Evolutionary conservation across 345 rosid species (phyloP).

Genomic region (Eucalyptus pauciflora): DNA sequence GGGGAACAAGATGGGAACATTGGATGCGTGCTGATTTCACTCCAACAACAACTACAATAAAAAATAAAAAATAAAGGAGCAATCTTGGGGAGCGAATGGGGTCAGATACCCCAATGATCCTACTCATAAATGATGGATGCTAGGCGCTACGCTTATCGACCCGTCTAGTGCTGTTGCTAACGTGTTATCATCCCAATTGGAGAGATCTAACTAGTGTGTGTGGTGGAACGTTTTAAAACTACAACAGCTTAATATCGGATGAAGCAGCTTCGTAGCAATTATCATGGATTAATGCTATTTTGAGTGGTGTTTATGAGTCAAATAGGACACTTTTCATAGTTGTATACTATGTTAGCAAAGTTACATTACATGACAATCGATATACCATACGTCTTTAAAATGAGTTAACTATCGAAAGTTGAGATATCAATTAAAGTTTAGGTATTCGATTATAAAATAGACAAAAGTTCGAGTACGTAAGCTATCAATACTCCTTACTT

Average conservation of each 20-base stretch:
- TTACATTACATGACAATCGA: background rate
- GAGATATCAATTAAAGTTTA: too few species aligned
- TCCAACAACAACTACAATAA: background rate
- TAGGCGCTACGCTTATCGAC: rapidly evolving
- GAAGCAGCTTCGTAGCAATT: background rate
- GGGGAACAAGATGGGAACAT: background rate
- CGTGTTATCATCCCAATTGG: rapidly evolving
- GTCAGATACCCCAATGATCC: background rate
- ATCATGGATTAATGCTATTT: background rate
- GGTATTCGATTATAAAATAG: background rate
- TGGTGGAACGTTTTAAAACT: background rate
- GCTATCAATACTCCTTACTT: too few species aligned
- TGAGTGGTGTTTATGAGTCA: background rate
- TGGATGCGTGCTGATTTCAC: background rate
- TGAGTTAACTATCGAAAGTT: background rate
- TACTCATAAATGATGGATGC: background rate
- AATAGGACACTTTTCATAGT: background rate
- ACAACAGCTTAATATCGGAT: background rate
- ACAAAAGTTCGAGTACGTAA: background rate
- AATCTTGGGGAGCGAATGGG: background rate
- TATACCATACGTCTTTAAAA: background rate
- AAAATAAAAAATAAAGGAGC: background rate
- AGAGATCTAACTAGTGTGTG: background rate
- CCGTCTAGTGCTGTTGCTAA: background rate
- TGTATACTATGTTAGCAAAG: background rate